Evolutionary conservation across 2,329 filamentous ascomycete species (phyloP), one percentile per base, ranked within the genome.

Genomic region (Sordariomycetes sp.): DNA sequence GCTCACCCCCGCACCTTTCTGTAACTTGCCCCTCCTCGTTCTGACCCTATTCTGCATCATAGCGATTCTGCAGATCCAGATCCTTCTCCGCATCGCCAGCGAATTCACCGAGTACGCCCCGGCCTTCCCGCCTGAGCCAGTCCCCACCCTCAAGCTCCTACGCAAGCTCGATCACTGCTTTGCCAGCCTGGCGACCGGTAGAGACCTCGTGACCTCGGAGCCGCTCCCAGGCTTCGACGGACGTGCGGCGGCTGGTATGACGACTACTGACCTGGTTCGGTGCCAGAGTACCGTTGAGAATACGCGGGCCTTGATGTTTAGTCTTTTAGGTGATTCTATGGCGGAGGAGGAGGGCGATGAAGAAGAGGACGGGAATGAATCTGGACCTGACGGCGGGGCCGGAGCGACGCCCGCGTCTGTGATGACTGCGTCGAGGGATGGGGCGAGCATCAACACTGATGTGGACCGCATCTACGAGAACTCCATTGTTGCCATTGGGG

Each of bases 91-190:
- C 57, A 74, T 96, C 53, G 89, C 89, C 1, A 79, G 86, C 55
- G 77, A 90, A 59, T 76, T 90, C 42, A 84, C 82, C 58, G 82
- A 82, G 20, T 90, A 87, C 67, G 77, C 95, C 2, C 74, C 82
- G 3, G 80, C 84, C 10, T 95, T 95, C 67, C 78, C 83, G 0
- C 68, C 70, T 5, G 64, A 69, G 2, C 84, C 87, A 0, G 76
- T 74, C n/a, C 71, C 82, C 1, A 86, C 87, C 0, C 90, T 96
- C 64, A 70, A 75, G 0, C 67, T 92, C 0, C 73, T 96, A 2
- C 77, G 78, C 53, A 96, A 95, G 69, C 74, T 96, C 22, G 92
- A 96, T 65, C 81, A 86, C 63, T 88, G 88, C 45, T 95, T 96
- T 66, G 81, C 87, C 1, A 89, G 86, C 59, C 73, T 96, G 10